These are phyloP conservation scores for Beauveria varroae DNA, from an alignment of 2,329 filamentous ascomycete genomes.

Conservation along the genomic window DNA sequence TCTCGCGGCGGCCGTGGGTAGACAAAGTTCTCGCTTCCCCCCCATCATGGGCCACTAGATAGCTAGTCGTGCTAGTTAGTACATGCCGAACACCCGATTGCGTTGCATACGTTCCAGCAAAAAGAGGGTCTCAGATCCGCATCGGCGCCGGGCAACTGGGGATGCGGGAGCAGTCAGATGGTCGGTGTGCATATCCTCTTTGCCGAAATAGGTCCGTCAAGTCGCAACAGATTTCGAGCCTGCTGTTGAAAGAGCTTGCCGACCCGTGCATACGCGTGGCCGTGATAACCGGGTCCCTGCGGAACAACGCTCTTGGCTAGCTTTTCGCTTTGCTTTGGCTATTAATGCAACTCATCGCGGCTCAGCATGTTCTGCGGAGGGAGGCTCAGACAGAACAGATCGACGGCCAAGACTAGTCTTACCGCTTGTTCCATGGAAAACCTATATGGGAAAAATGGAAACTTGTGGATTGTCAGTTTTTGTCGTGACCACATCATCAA, in stretches of 20 bases:
- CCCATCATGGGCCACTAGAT: neutral
- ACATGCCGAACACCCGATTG: conserved; percentile 8
- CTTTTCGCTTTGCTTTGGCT: neutral
- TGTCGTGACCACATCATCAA: neutral
- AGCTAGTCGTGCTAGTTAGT: neutral
- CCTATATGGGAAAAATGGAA: neutral
- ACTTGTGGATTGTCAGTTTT: neutral
- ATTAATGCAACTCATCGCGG: no score
- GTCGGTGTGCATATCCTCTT: neutral
- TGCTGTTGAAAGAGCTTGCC: neutral
- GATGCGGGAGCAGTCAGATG: neutral
- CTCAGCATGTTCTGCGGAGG: no score
- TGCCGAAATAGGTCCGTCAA: neutral
- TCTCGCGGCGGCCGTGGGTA: neutral
- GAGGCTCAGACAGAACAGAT: neutral
- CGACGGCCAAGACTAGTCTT: neutral
- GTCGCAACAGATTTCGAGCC: neutral
- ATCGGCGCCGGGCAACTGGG: neutral
- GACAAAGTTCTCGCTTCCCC: neutral
- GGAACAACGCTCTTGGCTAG: neutral
- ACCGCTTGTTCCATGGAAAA: neutral
- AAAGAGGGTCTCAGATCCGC: conserved; percentile 6
- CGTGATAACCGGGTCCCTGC: conserved; percentile 1
- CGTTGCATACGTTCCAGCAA: neutral
- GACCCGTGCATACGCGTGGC: neutral